These are phyloP conservation scores for Penicillium sp. DNA, from an alignment of 2,329 filamentous ascomycete genomes.

Conservation along the genomic window DNA sequence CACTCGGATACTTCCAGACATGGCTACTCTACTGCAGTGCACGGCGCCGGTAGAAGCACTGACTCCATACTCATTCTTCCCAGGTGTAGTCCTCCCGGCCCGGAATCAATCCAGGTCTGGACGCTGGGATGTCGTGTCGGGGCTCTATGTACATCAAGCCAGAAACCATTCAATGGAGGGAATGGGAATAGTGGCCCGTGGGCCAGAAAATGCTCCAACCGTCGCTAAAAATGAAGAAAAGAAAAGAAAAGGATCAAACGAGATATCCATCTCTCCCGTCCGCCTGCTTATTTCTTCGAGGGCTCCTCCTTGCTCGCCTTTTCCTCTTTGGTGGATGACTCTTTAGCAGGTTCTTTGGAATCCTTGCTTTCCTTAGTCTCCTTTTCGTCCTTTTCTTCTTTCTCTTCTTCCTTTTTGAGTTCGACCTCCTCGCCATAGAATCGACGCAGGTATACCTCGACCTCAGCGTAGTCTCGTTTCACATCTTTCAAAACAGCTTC, in stretches of 20 bases:
- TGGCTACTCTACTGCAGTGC: no score
- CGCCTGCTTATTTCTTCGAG: slow-evolving; percentile 9
- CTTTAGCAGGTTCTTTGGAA: no score
- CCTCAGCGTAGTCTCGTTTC: slow-evolving; percentile 70
- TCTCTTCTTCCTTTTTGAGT: slow-evolving; percentile 9
- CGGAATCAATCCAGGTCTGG: slow-evolving; percentile 1
- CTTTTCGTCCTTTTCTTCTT: slow-evolving; percentile 10
- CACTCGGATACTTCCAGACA: no score
- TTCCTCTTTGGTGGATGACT: neutral
- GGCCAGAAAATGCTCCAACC: slow-evolving; percentile 22
- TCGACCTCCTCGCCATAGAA: slow-evolving; percentile 56
- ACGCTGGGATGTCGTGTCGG: slow-evolving; percentile 1
- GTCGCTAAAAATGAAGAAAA: slow-evolving; percentile 21
- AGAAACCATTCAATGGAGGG: slow-evolving; percentile 2
- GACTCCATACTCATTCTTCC: no score
- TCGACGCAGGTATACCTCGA: slow-evolving; percentile 61
- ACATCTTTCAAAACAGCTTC: slow-evolving; percentile 62
- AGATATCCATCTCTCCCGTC: slow-evolving; percentile 7
- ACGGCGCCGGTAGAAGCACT: no score
- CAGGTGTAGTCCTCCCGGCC: slow-evolving; percentile 1
- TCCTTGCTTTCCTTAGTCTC: slow-evolving; percentile 7
- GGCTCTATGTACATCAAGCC: slow-evolving; percentile 20
- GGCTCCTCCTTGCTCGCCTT: slow-evolving; percentile 9
- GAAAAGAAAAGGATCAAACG: slow-evolving; percentile 9
- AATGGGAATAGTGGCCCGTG: no score